phyloP scores from a whole-genome alignment of 805 yeast species.

The Saturnispora serradocipensis region DNA sequence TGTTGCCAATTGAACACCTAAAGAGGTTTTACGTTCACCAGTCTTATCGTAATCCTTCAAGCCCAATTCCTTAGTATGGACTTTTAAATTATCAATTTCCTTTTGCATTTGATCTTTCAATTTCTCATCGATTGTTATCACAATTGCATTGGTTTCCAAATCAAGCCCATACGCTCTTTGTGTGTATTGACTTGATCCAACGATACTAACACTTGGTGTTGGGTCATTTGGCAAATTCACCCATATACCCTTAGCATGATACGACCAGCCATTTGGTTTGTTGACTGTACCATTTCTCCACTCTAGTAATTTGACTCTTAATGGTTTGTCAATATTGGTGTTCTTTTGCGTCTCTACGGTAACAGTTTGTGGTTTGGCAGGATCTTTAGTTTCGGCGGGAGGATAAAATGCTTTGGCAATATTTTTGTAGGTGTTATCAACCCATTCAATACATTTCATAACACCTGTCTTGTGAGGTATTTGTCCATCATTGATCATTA shows the following conservation, averaged over 20 bases:
- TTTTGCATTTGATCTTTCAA: constrained; percentile 47
- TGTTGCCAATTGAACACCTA: constrained; percentile 61
- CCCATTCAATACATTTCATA: constrained; percentile 8
- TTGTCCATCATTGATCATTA: constrained; percentile 6
- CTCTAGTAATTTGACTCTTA: constrained; percentile 53
- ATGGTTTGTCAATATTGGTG: constrained; percentile 9
- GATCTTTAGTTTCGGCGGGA: not conserved
- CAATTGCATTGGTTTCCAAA: constrained; percentile 76
- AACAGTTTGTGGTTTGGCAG: not conserved
- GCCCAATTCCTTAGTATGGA: constrained; percentile 42
- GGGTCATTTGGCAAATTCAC: constrained; percentile 46
- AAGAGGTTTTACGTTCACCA: constrained; percentile 50
- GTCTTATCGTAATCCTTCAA: constrained; percentile 48
- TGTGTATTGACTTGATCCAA: constrained; percentile 93
- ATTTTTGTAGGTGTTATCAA: constrained; percentile 12
- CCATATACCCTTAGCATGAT: constrained; percentile 97
- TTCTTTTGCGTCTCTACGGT: not conserved
- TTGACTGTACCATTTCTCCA: constrained; percentile 87
- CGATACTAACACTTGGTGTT: constrained; percentile 63
- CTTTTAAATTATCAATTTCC: constrained; percentile 56
- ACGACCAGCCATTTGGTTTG: constrained; percentile 84
- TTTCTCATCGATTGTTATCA: constrained; percentile 58
- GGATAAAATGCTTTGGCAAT: constrained; percentile 1
- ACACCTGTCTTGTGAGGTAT: constrained; percentile 23
- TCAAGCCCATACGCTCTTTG: constrained; percentile 81